Base-by-base conservation (phyloP, 2,329 filamentous ascomycete species). In the Colletotrichum orchidophilum region DNA sequence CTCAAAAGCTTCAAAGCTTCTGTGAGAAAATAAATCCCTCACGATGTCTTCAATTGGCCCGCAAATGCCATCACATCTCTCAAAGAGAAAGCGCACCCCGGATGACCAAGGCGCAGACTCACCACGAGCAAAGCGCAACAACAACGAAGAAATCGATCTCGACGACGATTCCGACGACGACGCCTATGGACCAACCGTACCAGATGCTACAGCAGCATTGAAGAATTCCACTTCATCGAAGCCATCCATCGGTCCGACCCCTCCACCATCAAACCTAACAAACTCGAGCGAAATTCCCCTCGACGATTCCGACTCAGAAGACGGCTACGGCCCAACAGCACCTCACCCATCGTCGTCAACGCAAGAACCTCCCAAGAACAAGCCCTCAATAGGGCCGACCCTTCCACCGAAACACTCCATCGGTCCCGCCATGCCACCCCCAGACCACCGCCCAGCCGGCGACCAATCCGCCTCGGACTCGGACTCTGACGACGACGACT, bases 1-100 rank as follows among this genome's bases (percentile, higher is more conserved):
- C 18, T 18, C 18, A 3, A 3, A 46, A 46, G 39, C 39, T 21
- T 46, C 39, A 49, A 9, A 8, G 18, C 27, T 27, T 35, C 54
- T 21, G 6, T 15, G 27, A 26, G n/a, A 6, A 29, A 1, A 9
- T 8, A n/a, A 63, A 58, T 7, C 8, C 9, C 66, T 84, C 83
- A 76, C 49, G 27, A 94, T 94, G 92, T 84, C 91, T 61, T 90
- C 89, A 39, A 91, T 94, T 77, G 92, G 93, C 5, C 93, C 93
- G 15, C 85, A 91, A 71, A 80, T 95, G 27, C 93, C 93, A 13
- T 87, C 92, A 5, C 90, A 93, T 73, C 86, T 92, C 52, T 78
- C 88, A 39, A 92, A 92, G 79, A 87, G 90, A 76, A 91, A 91
- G 76, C 88, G 88, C 76, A 86, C 84, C 5, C 75, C 83, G 5